Evolutionary conservation across 2,329 filamentous ascomycete species (phyloP), one percentile per base, ranked within the genome.

Genomic region (Fulvia fulva): DNA sequence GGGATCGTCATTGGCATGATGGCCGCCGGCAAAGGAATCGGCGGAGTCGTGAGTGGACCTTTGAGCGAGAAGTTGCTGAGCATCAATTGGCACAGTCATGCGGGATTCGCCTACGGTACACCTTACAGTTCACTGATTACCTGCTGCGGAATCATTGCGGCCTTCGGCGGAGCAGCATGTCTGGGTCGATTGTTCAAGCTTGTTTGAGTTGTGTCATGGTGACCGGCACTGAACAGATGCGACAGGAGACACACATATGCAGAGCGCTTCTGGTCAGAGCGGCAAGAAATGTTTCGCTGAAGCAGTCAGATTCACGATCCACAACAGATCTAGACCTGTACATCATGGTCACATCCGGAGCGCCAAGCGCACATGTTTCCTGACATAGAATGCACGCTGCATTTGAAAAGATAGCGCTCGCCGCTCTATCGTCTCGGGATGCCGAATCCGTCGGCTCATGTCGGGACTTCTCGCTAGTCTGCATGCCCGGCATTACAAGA

Each of bases 31-130:
- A 78, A 79, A 46, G 81, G 81, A 0, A 73, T 83, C 21, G 80
- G 81, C 3, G 80, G 78, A 65, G 69, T 83, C 9, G 74, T 77
- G 9, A 77, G 74, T 58, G 81, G 81, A 2, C 81, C 81, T 0
- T 66, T 83, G 44, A 81, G 79, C 50, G 80, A 81, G 65, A 74
- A 70, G 14, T 63, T 80, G 32, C 60, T 80, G 8, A 66, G 68
- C n/a, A 65, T 68, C 25, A 71, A 71, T 23, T 78, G 71, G 70
- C 61, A 63, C 22, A 71, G 72, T 25, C 68, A 73, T 47, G 74
- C 72, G 21, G 67, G 62, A 0, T 68, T 73, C 41, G 77, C 73
- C 1, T 80, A 78, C 63, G 77, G 76, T 0, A 76, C 70, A 44
- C 73, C 71, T 16, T 80, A 75, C 62, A 76, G 77, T 12, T 65